Conservation (phyloP, 148 eudicot genomes). For the Rhododendron vialii region DNA sequence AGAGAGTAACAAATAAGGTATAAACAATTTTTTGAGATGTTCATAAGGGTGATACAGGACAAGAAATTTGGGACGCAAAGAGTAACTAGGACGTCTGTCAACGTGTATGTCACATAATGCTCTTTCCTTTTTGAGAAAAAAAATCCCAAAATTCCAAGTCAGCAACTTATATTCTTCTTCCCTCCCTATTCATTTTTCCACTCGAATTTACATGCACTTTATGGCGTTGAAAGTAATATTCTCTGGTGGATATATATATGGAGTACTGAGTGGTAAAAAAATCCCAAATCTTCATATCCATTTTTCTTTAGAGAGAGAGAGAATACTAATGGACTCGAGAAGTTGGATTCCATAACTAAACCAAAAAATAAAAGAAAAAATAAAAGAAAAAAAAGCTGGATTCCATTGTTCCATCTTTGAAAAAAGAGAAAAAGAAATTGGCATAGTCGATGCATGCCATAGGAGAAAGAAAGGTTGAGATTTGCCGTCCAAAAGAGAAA, state of each 20-base stretch:
- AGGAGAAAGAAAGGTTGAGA: neutral
- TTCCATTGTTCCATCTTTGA: neutral
- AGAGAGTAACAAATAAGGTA: no score
- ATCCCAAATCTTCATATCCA: no score
- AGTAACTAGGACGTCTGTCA: no score
- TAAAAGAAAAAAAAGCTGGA: no score
- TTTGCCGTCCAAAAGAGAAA: no score
- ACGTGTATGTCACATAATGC: neutral
- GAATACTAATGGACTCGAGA: neutral
- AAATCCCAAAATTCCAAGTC: neutral
- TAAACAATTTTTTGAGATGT: no score
- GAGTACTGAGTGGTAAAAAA: no score
- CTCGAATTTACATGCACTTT: neutral
- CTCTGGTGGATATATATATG: neutral
- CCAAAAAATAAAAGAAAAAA: no score
- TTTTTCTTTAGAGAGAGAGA: no score
- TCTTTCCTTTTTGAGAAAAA: neutral
- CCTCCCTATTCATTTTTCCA: neutral
- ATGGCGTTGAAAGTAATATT: neutral
- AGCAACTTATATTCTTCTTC: neutral
- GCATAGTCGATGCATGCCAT: neutral
- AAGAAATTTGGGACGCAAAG: neutral
- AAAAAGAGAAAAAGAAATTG: neutral
- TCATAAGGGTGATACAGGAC: neutral
- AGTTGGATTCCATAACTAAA: neutral